A percentile compares a stretch with the other conserved stretches of the same genome.
Conservation (phyloP, 2,329 filamentous ascomycete genomes). For the Aspergillus clavatus region DNA sequence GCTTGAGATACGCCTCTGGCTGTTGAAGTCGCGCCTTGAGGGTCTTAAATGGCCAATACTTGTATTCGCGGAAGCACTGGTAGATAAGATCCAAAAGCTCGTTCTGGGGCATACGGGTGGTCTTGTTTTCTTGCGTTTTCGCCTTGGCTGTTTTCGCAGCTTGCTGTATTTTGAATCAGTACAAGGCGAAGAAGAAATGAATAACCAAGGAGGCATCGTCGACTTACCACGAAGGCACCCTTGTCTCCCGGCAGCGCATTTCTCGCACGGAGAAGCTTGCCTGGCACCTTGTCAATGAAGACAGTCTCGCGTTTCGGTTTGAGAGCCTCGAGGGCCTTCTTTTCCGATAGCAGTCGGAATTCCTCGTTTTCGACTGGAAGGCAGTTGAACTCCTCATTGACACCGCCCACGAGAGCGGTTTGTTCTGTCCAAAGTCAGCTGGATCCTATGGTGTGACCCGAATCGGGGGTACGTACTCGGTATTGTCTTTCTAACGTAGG, state of each 20-base stretch:
- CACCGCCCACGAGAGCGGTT: slow-evolving; percentile 67
- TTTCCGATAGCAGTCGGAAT: slow-evolving; percentile 58
- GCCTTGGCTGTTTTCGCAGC: slow-evolving; percentile 50
- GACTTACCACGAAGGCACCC: slow-evolving; percentile 42
- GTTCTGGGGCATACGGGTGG: slow-evolving; percentile 82
- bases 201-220: not conserved
- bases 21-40: slow-evolving; percentile 74
- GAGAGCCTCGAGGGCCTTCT: slow-evolving; percentile 56
- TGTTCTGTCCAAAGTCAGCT: slow-evolving; percentile 55
- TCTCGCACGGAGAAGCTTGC: slow-evolving; percentile 56
- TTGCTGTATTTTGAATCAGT: slow-evolving; percentile 34
- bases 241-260: slow-evolving; percentile 44
- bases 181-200: not conserved
- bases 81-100: slow-evolving; percentile 83
- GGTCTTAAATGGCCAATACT: slow-evolving; percentile 90
- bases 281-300: slow-evolving; percentile 42
- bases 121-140: slow-evolving; percentile 68
- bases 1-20: slow-evolving; percentile 87
- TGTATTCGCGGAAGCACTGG: slow-evolving; percentile 74
- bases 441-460: no score
- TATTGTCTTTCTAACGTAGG: slow-evolving; percentile 57
- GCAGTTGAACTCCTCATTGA: slow-evolving; percentile 72
- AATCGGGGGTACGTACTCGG: slow-evolving; percentile 57
- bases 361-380: slow-evolving; percentile 68
- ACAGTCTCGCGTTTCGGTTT: slow-evolving; percentile 56